Evolutionary conservation across 306 rosid genomes (phyloP).

Genomic region (Prunus armeniaca): DNA sequence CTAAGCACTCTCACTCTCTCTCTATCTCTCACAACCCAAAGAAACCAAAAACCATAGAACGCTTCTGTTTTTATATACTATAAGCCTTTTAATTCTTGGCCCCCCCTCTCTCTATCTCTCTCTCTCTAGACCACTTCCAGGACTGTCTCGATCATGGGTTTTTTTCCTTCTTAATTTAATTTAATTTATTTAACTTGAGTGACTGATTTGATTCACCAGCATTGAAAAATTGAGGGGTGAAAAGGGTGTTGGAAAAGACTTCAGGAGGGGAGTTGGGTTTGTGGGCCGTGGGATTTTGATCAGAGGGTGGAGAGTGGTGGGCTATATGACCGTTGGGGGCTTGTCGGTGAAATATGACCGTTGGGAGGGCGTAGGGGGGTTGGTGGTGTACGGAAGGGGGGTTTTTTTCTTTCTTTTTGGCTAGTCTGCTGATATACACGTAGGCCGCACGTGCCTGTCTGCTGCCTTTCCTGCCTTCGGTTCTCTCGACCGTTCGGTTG

Average conservation of each 20-base stretch:
- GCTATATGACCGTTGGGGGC: constrained; percentile 71
- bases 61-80: constrained; percentile 36
- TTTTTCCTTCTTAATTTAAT: neutral
- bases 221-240: constrained; percentile 24
- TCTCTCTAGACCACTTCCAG: constrained; percentile 12
- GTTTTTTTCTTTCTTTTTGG: neutral
- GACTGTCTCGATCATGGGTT: constrained; percentile 55
- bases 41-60: constrained; percentile 43
- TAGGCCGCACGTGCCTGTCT: constrained; percentile 45
- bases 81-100: neutral
- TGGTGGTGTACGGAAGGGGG: constrained; percentile 44
- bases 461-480: constrained; percentile 28
- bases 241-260: constrained; percentile 21
- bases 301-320: constrained; percentile 42
- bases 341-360: constrained; percentile 64
- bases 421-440: constrained; percentile 18
- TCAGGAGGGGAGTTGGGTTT: constrained; percentile 1
- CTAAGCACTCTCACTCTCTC: neutral
- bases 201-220: neutral
- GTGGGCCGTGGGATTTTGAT: constrained; percentile 51
- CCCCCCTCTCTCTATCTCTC: constrained; percentile 12
- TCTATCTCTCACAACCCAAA: constrained; percentile 35
- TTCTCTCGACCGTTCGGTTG: constrained; percentile 67
- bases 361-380: constrained; percentile 26
- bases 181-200: constrained; percentile 43